These are phyloP conservation scores for Boletus sensibilis DNA, from an alignment of 768 basidiomycete genomes.

Conservation along the genomic window DNA sequence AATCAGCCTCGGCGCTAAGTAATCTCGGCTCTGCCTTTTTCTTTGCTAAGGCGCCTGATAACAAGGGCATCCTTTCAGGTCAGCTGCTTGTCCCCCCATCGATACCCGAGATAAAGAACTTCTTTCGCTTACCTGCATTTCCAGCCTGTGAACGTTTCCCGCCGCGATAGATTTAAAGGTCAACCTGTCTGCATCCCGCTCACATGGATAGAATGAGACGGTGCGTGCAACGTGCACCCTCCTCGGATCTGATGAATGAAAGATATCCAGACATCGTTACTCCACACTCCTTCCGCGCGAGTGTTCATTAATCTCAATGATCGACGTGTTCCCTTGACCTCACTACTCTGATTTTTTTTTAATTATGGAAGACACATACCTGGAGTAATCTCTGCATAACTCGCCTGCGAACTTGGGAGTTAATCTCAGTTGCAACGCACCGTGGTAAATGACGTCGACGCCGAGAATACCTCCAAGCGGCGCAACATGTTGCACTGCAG, in stretches of 20 bases:
- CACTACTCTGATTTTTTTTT: too few relatives aligned
- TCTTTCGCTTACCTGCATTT: conserved; percentile 8
- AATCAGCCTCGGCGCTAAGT: background rate
- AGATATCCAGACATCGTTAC: background rate
- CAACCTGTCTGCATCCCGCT: background rate
- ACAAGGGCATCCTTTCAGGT: background rate
- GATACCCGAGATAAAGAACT: background rate
- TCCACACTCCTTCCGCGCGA: background rate
- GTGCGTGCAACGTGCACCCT: background rate
- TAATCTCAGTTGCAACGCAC: background rate
- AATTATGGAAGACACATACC: background rate
- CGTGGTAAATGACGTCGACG: background rate
- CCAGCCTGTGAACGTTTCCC: background rate
- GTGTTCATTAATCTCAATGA: background rate
- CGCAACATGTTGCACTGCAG: background rate
- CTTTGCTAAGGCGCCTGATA: background rate
- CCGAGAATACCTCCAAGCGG: background rate
- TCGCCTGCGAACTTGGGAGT: background rate
- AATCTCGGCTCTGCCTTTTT: background rate
- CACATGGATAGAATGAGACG: background rate
- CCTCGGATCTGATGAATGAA: background rate
- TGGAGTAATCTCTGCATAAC: background rate
- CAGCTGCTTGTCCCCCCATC: background rate
- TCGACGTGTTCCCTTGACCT: background rate
- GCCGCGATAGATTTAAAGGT: background rate